Conservation (phyloP, 148 eudicot species). For the Fagopyrum tataricum region DNA sequence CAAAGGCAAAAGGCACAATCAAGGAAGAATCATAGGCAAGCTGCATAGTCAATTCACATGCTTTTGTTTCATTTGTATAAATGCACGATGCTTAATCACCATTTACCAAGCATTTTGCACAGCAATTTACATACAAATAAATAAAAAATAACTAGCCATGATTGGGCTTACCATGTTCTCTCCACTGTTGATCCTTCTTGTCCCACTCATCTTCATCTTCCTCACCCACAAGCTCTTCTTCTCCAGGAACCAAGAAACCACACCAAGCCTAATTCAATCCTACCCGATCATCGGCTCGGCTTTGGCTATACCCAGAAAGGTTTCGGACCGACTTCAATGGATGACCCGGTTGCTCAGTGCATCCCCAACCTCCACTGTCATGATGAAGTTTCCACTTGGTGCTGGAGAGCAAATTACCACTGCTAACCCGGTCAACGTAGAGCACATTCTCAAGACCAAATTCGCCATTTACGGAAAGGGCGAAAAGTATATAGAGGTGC, state of each 20-base stretch:
- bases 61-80: too few relatives aligned
- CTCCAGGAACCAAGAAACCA: background rate
- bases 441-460: slow-evolving; percentile 29
- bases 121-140: background rate
- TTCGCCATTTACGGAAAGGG: slow-evolving; percentile 33
- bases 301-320: background rate
- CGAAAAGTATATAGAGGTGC: background rate
- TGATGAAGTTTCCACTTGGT: slow-evolving; percentile 21
- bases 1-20: too few relatives aligned
- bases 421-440: slow-evolving; percentile 21
- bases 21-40: too few relatives aligned
- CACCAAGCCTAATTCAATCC: background rate
- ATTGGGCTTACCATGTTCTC: background rate
- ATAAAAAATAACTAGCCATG: background rate
- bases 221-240: background rate
- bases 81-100: too few relatives aligned
- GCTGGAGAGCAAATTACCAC: slow-evolving; percentile 16
- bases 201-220: slow-evolving; percentile 7
- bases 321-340: slow-evolving; percentile 15
- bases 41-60: too few relatives aligned
- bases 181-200: slow-evolving; percentile 1
- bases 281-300: slow-evolving; percentile 23
- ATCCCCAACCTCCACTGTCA: slow-evolving; percentile 16
- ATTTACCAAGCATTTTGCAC: background rate
- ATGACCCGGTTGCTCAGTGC: slow-evolving; percentile 13